phyloP scores from a whole-genome alignment of 225 moss, liverwort and hornwort species.

The Pseudoscleropodium purum region DNA sequence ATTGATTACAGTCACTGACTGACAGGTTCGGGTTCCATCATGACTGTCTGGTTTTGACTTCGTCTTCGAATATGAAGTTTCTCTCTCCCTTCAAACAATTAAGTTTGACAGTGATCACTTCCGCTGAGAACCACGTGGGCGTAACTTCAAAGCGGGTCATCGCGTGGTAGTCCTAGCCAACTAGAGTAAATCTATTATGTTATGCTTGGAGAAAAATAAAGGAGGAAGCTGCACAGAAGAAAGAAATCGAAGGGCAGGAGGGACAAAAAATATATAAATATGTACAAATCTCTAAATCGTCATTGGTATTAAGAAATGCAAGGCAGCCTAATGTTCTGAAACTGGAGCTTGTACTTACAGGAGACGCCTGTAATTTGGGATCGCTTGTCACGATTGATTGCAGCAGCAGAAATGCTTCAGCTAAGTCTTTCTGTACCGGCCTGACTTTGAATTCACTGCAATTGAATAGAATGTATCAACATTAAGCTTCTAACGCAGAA shows the following conservation, averaged over 20 bases:
- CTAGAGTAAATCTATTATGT: background rate
- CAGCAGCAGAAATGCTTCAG: slow-evolving; percentile 35
- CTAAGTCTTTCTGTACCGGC: slow-evolving; percentile 35
- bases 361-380: slow-evolving; percentile 26
- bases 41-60: background rate
- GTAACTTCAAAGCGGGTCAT: background rate
- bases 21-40: background rate
- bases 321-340: background rate
- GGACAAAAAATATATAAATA: background rate
- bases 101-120: background rate
- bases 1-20: background rate
- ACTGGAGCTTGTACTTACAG: slow-evolving; percentile 21
- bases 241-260: background rate
- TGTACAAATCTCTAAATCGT: background rate
- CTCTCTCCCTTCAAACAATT: background rate
- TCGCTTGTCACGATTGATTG: slow-evolving; percentile 41
- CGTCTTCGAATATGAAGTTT: background rate
- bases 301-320: background rate
- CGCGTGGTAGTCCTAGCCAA: background rate
- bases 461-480: background rate
- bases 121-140: background rate
- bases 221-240: background rate
- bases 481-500: background rate
- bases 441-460: slow-evolving; percentile 37
- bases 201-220: background rate